Evolutionary conservation across 208 protist genomes (phyloP).

Genomic region (Wallacemonas sp.): DNA sequence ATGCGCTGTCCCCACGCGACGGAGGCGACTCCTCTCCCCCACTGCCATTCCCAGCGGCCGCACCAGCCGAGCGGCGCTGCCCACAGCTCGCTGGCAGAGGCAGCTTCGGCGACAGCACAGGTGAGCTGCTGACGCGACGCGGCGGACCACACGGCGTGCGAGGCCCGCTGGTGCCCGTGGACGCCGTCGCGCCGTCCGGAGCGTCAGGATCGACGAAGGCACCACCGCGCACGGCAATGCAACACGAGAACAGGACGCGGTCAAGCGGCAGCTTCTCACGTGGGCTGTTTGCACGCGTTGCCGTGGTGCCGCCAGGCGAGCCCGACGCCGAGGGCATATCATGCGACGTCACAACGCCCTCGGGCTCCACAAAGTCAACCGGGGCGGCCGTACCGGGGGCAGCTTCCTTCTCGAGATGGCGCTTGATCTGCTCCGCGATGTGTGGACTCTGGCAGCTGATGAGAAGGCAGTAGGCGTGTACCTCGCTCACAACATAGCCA

Average conservation of each 20-base stretch:
- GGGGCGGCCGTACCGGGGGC: slow-evolving; percentile 29
- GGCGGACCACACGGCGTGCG: neutral
- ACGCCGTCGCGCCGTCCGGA: neutral
- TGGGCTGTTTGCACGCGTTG: neutral
- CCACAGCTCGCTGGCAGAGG: neutral
- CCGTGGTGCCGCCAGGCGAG: neutral
- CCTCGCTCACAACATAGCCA: slow-evolving; percentile 63
- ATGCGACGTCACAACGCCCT: slow-evolving; percentile 7
- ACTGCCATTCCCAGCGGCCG: neutral
- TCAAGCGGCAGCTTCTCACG: neutral
- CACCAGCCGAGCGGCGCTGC: neutral
- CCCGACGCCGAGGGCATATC: neutral
- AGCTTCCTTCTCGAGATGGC: slow-evolving; percentile 33
- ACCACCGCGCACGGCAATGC: neutral
- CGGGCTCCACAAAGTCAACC: slow-evolving; percentile 40
- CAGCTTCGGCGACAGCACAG: slow-evolving; percentile 5
- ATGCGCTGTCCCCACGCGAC: neutral
- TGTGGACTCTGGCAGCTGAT: slow-evolving; percentile 37
- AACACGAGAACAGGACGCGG: slow-evolving; percentile 8
- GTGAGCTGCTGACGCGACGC: neutral
- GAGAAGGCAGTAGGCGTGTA: slow-evolving; percentile 67
- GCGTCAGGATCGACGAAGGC: neutral
- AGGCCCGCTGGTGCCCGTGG: neutral
- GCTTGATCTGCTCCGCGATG: slow-evolving; percentile 37
- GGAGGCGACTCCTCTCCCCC: neutral